Evolutionary conservation across 1,284 basidiomycete species (phyloP).

Genomic region (Papiliotrema flavescens): DNA sequence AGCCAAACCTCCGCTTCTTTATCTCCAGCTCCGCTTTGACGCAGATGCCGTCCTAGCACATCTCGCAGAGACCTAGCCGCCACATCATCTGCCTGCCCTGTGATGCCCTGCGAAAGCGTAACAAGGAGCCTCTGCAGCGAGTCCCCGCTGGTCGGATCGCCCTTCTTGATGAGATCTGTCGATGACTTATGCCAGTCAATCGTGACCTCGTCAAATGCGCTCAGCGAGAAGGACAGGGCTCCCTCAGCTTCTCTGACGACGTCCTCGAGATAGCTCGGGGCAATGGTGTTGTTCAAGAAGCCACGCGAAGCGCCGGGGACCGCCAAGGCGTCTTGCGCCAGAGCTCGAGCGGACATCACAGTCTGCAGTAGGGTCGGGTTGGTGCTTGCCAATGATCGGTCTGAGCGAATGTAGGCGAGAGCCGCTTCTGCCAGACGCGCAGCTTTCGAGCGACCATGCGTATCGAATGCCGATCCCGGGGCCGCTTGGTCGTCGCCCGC

Average conservation of each 20-base stretch:
- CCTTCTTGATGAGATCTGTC: constrained; percentile 44
- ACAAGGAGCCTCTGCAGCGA: constrained; percentile 34
- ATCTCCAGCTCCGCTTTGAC: constrained; percentile 56
- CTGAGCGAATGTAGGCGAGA: constrained; percentile 59
- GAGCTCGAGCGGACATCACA: constrained; percentile 37
- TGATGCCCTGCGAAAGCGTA: constrained; percentile 41
- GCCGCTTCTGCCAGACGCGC: constrained; percentile 63
- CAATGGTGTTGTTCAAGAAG: constrained; percentile 53
- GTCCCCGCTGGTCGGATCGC: constrained; percentile 18
- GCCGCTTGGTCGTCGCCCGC: constrained; percentile 3
- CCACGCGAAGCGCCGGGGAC: constrained; percentile 55
- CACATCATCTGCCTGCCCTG: constrained; percentile 49
- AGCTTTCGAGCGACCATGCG: constrained; percentile 52
- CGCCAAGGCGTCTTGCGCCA: constrained; percentile 52
- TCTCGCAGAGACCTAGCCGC: constrained; percentile 59
- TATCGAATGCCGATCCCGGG: constrained; percentile 47
- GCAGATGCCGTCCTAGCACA: constrained; percentile 60
- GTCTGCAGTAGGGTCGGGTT: constrained; percentile 23
- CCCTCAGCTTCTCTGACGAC: constrained; percentile 59
- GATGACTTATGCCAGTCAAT: constrained; percentile 55
- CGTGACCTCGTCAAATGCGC: constrained; percentile 50
- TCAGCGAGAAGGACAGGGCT: constrained; percentile 65
- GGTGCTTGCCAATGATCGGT: constrained; percentile 59
- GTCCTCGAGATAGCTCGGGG: constrained; percentile 50
- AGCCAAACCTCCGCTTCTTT: constrained; percentile 75